Percentiles rank a stretch among this genome's conserved stretches.
Evolutionary conservation across 352 stramenopile genomes (phyloP).

Genomic region (Phytophthora sojae): DNA sequence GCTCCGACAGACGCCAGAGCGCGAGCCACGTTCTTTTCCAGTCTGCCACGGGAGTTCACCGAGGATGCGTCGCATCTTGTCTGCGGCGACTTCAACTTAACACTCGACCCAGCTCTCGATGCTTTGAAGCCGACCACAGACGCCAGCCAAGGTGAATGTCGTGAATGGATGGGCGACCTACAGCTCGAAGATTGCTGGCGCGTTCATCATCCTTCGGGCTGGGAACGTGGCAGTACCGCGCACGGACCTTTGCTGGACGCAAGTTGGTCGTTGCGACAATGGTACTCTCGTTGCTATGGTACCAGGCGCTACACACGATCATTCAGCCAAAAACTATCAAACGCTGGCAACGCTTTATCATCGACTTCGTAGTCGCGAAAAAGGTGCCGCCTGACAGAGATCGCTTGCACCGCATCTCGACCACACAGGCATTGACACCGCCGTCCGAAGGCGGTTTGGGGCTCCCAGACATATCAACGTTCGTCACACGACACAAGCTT

Average conservation of each 20-base stretch:
- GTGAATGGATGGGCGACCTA: background rate
- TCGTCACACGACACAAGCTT: too few species aligned
- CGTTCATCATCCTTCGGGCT: background rate
- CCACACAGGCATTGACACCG: too few species aligned
- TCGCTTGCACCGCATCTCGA: too few species aligned
- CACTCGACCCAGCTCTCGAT: background rate
- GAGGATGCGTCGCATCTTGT: background rate
- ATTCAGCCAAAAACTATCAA: background rate
- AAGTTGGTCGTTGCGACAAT: background rate
- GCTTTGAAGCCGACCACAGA: background rate
- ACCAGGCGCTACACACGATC: background rate
- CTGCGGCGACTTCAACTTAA: background rate
- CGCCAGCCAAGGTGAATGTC: background rate
- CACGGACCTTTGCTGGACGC: background rate
- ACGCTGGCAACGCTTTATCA: background rate
- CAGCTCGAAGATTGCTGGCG: background rate
- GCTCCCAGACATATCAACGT: too few species aligned
- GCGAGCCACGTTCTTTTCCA: background rate
- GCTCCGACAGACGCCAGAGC: background rate
- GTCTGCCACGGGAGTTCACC: background rate
- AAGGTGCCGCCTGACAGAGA: background rate
- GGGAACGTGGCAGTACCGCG: background rate
- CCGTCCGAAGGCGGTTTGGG: too few species aligned
- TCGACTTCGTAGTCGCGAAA: background rate
- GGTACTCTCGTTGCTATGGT: conserved; percentile 1